These are phyloP conservation scores for Austropuccinia psidii DNA, from an alignment of 1,284 basidiomycete species.

Conservation along the genomic window DNA sequence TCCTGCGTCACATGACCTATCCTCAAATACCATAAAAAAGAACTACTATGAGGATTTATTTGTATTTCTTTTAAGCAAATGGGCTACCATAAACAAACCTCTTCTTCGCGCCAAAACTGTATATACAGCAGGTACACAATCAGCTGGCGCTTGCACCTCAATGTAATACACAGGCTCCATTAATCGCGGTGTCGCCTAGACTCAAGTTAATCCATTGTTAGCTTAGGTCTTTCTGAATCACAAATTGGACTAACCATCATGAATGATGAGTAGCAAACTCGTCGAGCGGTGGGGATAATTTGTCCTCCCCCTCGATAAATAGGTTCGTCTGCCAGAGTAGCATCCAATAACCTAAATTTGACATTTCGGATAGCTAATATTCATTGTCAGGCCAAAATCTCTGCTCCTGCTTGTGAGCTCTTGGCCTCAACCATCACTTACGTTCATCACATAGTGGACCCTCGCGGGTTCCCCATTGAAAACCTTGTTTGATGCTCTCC, in stretches of 20 bases:
- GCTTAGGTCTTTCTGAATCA: background rate
- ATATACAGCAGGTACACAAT: constrained; percentile 95
- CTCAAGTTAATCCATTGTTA: background rate
- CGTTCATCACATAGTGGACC: constrained; percentile 97
- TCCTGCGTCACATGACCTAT: constrained; percentile 92
- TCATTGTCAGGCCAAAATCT: too few species aligned
- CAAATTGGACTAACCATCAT: constrained; percentile 62
- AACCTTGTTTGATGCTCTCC: constrained; percentile 95
- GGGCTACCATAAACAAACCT: too few species aligned
- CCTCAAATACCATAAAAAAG: background rate
- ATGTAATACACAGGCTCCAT: constrained; percentile 97
- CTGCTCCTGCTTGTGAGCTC: too few species aligned
- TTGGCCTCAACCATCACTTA: constrained; percentile 55
- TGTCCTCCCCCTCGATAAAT: constrained; percentile 97
- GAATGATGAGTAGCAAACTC: constrained; percentile 99
- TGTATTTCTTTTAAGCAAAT: too few species aligned
- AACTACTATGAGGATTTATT: too few species aligned
- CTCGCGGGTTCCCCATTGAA: constrained; percentile 97
- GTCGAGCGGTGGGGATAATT: constrained; percentile 92
- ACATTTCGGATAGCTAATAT: constrained; percentile 86
- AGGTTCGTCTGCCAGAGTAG: constrained; percentile 81
- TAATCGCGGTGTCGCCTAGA: constrained; percentile 47
- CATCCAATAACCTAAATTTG: constrained; percentile 91
- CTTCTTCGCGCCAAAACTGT: constrained; percentile 90
- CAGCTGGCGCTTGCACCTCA: constrained; percentile 96